Base-by-base conservation (phyloP, 768 basidiomycete genomes). In the Boletus sp. region DNA sequence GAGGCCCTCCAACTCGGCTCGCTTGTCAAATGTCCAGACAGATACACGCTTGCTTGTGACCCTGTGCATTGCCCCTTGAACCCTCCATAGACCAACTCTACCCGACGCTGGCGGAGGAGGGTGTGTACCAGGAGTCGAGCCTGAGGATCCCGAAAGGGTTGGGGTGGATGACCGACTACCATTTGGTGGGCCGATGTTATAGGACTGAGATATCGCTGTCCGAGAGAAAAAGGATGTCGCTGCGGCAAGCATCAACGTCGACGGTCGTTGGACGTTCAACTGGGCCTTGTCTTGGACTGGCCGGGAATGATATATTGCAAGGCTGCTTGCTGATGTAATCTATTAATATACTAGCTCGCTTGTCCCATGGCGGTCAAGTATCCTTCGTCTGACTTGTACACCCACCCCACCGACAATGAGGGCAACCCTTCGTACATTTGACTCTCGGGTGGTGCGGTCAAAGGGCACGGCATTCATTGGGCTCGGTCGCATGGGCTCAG, bases 11-110 rank as follows among this genome's bases (percentile, higher is more conserved):
- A 85, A 78, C 54, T 93, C 91, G 0, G 78, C 76, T 53, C 81
- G 77, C 75, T 98, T 98, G 67, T 98, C 94, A 59, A 90, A 88
- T 27, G 81, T 80, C 96, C 96, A 99, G 17, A 99, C 85, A 17
- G 87, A 90, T 6, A 98, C 95, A 53, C 84, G 86, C 71, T 98
- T 97, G 58, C 79, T 81, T 3, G 90, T 98, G 49, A 88, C 83
- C 74, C 93, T 96, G 72, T 98, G 95, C 19, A 79, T 81, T 2
- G 89, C 97, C 2, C 84, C 78, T 57, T 93, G 85, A 1, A 98
- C 88, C 64, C 80, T 87, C 97, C 97, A 98, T 50, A 92, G 72
- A 2, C 96, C 96, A 9, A 94, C 83, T 58, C 74, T 77, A 56
- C 90, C 30, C 0, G 62, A 51, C 15, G 32, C 83, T 14, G 87